phyloP scores from a whole-genome alignment of 495 filamentous ascomycete species.

The Daldinia childiae region DNA sequence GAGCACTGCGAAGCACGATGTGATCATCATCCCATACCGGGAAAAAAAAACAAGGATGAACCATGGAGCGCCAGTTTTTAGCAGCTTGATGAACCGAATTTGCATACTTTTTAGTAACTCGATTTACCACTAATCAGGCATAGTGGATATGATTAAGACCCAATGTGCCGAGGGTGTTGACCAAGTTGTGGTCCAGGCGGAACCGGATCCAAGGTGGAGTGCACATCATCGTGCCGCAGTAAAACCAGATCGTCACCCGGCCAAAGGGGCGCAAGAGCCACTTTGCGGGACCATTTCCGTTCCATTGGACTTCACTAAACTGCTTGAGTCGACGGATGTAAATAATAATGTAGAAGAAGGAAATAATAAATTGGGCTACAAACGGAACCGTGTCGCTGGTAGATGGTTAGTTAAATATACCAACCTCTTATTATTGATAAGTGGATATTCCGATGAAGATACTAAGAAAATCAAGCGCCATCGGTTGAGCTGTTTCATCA shows the following conservation, averaged over 20 bases:
- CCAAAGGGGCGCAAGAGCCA: constrained; percentile 41
- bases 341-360: constrained; percentile 26
- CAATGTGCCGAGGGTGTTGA: constrained; percentile 10
- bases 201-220: constrained; percentile 17
- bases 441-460: background rate
- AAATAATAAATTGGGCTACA: constrained; percentile 24
- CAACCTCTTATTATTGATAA: constrained; percentile 24
- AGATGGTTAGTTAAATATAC: constrained; percentile 18
- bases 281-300: constrained; percentile 28
- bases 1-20: constrained; percentile 30
- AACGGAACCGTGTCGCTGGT: constrained; percentile 30
- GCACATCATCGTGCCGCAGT: constrained; percentile 19
- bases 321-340: constrained; percentile 15
- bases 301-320: constrained; percentile 1
- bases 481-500: background rate
- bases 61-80: constrained; percentile 17
- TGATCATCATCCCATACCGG: constrained; percentile 36
- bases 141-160: constrained; percentile 14
- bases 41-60: constrained; percentile 31
- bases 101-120: constrained; percentile 2
- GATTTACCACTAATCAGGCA: constrained; percentile 8
- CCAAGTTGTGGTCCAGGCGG: constrained; percentile 21
- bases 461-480: background rate
- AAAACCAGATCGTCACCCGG: constrained; percentile 42
- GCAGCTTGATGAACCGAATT: constrained; percentile 22